These are phyloP conservation scores for Xerocomellus dryophilus DNA, from an alignment of 768 basidiomycete genomes.

Conservation along the genomic window DNA sequence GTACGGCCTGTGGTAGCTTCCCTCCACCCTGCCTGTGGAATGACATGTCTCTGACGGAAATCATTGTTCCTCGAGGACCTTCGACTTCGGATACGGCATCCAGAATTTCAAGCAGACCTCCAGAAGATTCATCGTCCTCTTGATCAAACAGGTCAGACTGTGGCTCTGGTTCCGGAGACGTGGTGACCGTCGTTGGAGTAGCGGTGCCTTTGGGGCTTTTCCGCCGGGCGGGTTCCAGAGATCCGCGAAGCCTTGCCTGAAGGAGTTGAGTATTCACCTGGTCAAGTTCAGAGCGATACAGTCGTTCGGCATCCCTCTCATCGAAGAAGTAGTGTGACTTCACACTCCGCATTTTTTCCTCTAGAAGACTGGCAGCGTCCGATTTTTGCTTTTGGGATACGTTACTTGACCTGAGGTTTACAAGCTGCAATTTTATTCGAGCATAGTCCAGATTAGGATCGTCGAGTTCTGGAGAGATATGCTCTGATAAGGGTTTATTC, in stretches of 20 bases:
- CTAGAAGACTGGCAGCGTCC: slow-evolving; percentile 39
- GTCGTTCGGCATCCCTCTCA: slow-evolving; percentile 57
- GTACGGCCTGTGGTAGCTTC: slow-evolving; percentile 70
- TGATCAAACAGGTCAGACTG: slow-evolving; percentile 52
- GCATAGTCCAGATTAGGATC: slow-evolving; percentile 66
- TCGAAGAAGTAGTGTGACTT: slow-evolving; percentile 70
- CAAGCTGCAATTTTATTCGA: slow-evolving; percentile 55
- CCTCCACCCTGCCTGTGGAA: slow-evolving; percentile 84
- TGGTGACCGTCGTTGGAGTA: neutral
- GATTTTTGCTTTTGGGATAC: slow-evolving; percentile 24
- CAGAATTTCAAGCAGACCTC: slow-evolving; percentile 71
- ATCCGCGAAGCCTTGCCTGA: slow-evolving; percentile 41
- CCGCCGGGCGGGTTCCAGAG: neutral
- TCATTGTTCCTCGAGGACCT: slow-evolving; percentile 51
- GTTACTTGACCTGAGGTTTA: slow-evolving; percentile 41
- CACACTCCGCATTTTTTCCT: slow-evolving; percentile 43
- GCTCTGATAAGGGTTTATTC: slow-evolving; percentile 25
- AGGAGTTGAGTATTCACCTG: slow-evolving; percentile 46
- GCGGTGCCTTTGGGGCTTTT: neutral
- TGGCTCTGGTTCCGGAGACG: neutral
- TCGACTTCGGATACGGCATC: slow-evolving; percentile 60
- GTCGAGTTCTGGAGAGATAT: slow-evolving; percentile 38
- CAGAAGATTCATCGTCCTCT: slow-evolving; percentile 46
- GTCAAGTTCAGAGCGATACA: slow-evolving; percentile 53
- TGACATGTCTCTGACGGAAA: slow-evolving; percentile 66